Base-by-base conservation (phyloP, 139 green algal species). In the Ettlia oleoabundans region DNA sequence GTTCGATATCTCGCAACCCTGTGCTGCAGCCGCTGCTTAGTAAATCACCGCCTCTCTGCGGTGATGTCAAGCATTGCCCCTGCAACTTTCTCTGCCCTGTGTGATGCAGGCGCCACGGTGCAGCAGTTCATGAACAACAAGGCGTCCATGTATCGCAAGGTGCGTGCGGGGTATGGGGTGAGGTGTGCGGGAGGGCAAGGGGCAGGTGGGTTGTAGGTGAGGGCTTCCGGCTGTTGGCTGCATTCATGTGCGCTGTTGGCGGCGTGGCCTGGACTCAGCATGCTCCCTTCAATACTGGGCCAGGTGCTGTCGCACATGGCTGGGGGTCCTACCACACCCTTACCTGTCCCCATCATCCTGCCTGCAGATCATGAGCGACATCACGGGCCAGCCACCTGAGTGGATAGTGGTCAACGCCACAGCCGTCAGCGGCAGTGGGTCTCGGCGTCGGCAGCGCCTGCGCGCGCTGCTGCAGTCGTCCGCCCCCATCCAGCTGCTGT, bases 371-470 rank as follows among this genome's bases (percentile, higher is more conserved):
- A 51, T 72, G 65, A 51, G 33, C 10, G 22, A 72, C 35, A 51
- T 42, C 65, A 72, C 65, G 35, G 33, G 33, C 19, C 65, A 72
- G 65, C 65, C 65, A 3, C 33, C 65, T 1, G 65, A 72, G 65
- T 72, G 65, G 65, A n/a, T 72, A 13, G 28, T 72, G 33, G 65
- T 72, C 65, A 72, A 42, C 35, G 65, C 65, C 62, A 38, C 62
- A 28, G 9, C n/a, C 30, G 62, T 9, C n/a, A 35, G 35, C 65
- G 35, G 30, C 63, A 18, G n/a, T 21, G 63, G 30, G 6, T 58
- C 55, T 1, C 65, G 65, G 2, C 65, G 35, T 19, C 65, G 65
- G 35, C 65, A 35, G 2, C 65, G 35, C 37, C 65, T 33, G 35
- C 65, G 65, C 65, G 21, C 65, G n/a, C 65, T 72, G 65, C 33